Evolutionary conservation across 1,139 yeast genomes (phyloP).

Genomic region (Pichia sp.): DNA sequence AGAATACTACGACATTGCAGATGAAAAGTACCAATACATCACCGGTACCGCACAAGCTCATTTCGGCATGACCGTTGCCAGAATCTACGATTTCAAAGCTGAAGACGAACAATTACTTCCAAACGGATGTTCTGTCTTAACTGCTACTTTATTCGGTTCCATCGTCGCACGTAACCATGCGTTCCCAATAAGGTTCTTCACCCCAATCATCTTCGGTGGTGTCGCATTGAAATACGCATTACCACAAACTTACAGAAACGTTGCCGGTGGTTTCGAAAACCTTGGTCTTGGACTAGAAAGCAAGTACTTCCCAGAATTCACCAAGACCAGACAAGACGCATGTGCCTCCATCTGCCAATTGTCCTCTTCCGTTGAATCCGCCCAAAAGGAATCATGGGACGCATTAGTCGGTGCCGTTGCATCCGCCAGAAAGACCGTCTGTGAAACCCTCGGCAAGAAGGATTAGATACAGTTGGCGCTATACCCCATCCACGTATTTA

Average conservation of each 20-base stretch:
- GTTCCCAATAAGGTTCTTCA: constrained; percentile 47
- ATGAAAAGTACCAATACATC: constrained; percentile 46
- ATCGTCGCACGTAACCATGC: constrained; percentile 47
- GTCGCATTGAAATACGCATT: constrained; percentile 37
- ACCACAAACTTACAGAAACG: constrained; percentile 37
- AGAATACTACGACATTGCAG: constrained; percentile 38
- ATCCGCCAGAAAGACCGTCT: constrained; percentile 9
- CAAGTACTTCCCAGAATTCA: constrained; percentile 35
- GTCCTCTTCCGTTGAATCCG: background rate
- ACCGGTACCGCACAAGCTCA: constrained; percentile 47
- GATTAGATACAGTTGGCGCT: constrained; percentile 7
- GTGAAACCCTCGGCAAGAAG: constrained; percentile 9
- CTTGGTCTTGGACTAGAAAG: constrained; percentile 27
- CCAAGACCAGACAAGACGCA: constrained; percentile 25
- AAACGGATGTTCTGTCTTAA: constrained; percentile 49
- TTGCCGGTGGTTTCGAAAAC: constrained; percentile 25
- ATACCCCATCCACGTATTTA: constrained; percentile 1
- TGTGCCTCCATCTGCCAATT: background rate
- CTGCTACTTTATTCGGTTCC: constrained; percentile 55
- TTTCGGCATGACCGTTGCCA: constrained; percentile 31
- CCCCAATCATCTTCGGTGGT: constrained; percentile 51
- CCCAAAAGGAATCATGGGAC: constrained; percentile 13
- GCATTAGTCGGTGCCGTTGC: constrained; percentile 14
- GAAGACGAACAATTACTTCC: constrained; percentile 48
- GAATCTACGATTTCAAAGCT: constrained; percentile 31